Base-by-base conservation (phyloP, 2,329 filamentous ascomycete species). In the Biscogniauxia mediterranea region DNA sequence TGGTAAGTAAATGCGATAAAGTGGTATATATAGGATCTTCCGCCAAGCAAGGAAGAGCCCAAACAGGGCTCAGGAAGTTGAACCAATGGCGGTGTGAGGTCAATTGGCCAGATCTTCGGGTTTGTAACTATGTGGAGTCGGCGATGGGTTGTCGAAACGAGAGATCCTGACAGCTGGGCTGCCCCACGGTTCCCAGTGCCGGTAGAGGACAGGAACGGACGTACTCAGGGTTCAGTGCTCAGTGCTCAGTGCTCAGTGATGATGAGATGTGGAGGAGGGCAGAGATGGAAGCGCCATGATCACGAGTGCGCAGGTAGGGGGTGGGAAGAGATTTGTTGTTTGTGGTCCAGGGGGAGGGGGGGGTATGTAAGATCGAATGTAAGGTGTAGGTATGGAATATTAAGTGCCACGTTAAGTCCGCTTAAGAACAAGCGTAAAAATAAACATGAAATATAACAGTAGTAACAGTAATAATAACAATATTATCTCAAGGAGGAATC, bases 101-200 rank as follows among this genome's bases (percentile, higher is more conserved):
- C 64, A 60, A 64, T 66, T 64, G 67, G 55, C 59, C 64, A 54
- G 60, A 63, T 61, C 65, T 66, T 63, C 62, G 51, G 61, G 53
- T 61, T 63, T 64, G 52, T 57, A 59, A 65, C 66, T 66, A 68
- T 72, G 72, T 74, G 71, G 72, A 71, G 70, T 68, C 63, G 63
- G 58, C 62, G 56, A 61, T 60, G 60, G 62, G 61, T 32, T 61
- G 58, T 61, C 55, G 54, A 63, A 63, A 57, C 32, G 54, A 53
- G 50, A 52, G 52, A 9, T 21, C 23, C 56, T 51, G 46, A 55
- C 15, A 51, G 60, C 57, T 28, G 50, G 50, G 63, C 54, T 57
- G 56, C 56, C 38, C 38, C 38, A 46, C 38, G 38, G 38, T 46
- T 46, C 38, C 38, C 38, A 46, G 38, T 17, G 15, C 38, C 13